Evolutionary conservation across 257 asterid species (phyloP).

Genomic region (Haberlea rhodopensis): DNA sequence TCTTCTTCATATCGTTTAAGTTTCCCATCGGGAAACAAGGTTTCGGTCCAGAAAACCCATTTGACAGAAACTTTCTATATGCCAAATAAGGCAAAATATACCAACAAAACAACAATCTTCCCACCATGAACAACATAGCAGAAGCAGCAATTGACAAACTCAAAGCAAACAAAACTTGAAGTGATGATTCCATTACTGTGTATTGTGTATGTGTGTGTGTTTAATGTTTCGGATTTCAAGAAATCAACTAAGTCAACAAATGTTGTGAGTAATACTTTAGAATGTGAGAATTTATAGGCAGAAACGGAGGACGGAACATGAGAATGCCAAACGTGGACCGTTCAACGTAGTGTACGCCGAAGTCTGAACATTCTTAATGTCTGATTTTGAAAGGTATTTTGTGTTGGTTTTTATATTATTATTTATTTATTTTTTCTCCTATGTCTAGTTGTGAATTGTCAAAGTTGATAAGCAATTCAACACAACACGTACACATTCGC

Average conservation of each 20-base stretch:
- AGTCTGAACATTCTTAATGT: too few relatives aligned
- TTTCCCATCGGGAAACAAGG: constrained; percentile 87
- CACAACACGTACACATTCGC: too few relatives aligned
- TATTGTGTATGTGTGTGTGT: constrained; percentile 3
- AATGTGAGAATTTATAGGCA: not conserved
- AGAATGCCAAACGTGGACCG: not conserved
- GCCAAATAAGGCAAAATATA: constrained; percentile 55
- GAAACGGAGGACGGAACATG: not conserved
- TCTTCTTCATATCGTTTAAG: constrained; percentile 46
- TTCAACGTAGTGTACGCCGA: not conserved
- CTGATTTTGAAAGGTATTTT: too few relatives aligned
- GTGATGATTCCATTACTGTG: constrained; percentile 23
- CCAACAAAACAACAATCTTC: constrained; percentile 39
- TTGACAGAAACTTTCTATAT: constrained; percentile 45
- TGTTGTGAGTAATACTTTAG: too few relatives aligned
- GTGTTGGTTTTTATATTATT: too few relatives aligned
- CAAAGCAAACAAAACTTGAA: constrained; percentile 21
- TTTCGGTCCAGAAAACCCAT: constrained; percentile 81
- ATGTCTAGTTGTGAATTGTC: too few relatives aligned
- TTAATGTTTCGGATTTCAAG: not conserved
- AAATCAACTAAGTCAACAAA: too few relatives aligned
- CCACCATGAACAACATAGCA: constrained; percentile 29
- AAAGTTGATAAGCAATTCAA: too few relatives aligned
- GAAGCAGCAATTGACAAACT: constrained; percentile 23
- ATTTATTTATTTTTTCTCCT: too few relatives aligned